phyloP scores from a whole-genome alignment of 345 rosid genomes.

The Citrus inodora region DNA sequence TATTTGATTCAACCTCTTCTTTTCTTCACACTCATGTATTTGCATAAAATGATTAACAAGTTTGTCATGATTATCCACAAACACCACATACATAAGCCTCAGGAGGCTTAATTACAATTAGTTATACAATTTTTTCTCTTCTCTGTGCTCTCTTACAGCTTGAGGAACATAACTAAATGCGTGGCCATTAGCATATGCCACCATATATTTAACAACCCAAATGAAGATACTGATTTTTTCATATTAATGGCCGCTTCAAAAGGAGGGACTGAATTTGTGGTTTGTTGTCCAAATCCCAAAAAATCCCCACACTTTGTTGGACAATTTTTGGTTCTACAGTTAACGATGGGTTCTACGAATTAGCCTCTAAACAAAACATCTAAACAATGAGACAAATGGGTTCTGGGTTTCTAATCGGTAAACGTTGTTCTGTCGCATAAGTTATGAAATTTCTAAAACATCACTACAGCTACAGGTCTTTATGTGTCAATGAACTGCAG shows the following conservation, averaged over 20 bases:
- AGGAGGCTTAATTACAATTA: constrained; percentile 47
- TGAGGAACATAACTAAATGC: constrained; percentile 58
- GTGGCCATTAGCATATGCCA: constrained; percentile 69
- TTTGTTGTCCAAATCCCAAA: too few relatives aligned
- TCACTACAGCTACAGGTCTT: background rate
- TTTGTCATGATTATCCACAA: constrained; percentile 64
- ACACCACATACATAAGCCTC: constrained; percentile 65
- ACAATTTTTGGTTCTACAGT: too few relatives aligned
- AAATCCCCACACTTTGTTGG: background rate
- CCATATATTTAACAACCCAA: constrained; percentile 29
- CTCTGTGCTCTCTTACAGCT: constrained; percentile 52
- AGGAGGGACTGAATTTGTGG: too few relatives aligned
- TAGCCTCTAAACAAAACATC: background rate
- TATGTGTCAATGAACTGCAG: background rate
- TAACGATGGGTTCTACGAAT: too few relatives aligned
- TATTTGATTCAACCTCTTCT: constrained; percentile 72
- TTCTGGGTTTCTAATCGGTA: background rate
- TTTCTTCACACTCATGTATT: constrained; percentile 70
- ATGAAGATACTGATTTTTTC: too few relatives aligned
- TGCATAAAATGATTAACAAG: constrained; percentile 69
- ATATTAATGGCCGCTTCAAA: too few relatives aligned
- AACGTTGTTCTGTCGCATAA: background rate
- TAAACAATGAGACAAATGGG: too few relatives aligned
- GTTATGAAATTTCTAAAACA: constrained; percentile 21
- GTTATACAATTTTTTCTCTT: constrained; percentile 49